Conservation (phyloP, 2,329 filamentous ascomycete genomes). For the Gnomoniopsis smithogilvyi region DNA sequence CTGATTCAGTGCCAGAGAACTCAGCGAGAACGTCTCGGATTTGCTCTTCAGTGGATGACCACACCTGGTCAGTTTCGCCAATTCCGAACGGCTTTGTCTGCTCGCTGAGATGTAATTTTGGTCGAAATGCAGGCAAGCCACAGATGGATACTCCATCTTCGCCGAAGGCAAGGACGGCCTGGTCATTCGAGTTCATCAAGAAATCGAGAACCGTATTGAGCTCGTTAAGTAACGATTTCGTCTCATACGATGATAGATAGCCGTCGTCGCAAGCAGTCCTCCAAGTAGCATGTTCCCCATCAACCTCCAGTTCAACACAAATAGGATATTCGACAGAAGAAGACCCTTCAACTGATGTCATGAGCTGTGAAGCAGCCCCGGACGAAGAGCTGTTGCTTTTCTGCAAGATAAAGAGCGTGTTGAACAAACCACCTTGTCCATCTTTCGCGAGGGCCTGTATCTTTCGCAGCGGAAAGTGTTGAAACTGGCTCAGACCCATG, state of each 20-base stretch:
- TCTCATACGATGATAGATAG: conserved; percentile 44
- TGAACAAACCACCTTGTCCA: conserved; percentile 42
- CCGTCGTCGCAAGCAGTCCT: conserved; percentile 65
- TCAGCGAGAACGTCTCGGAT: conserved; percentile 49
- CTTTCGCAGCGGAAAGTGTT: conserved; percentile 74
- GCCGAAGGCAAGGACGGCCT: conserved; percentile 52
- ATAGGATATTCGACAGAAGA: conserved; percentile 78
- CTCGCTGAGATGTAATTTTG: not conserved
- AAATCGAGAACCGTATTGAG: conserved; percentile 58
- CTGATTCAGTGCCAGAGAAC: conserved; percentile 58
- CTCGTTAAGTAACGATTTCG: conserved; percentile 48
- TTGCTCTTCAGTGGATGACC: conserved; percentile 31
- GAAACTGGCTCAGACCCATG: conserved; percentile 62
- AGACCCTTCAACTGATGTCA: conserved; percentile 59
- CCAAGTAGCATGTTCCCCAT: conserved; percentile 58
- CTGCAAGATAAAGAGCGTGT: conserved; percentile 56
- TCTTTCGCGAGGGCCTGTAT: conserved; percentile 45
- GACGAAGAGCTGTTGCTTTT: conserved; percentile 23
- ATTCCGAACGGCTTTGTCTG: not conserved
- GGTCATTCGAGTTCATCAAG: conserved; percentile 47
- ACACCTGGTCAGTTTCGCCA: conserved; percentile 21
- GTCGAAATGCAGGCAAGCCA: conserved; percentile 48
- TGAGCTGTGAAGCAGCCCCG: conserved; percentile 35
- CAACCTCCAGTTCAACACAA: conserved; percentile 74
- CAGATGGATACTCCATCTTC: conserved; percentile 59